Evolutionary conservation across 2,329 filamentous ascomycete genomes (phyloP).

Genomic region (Penicillium sp.): DNA sequence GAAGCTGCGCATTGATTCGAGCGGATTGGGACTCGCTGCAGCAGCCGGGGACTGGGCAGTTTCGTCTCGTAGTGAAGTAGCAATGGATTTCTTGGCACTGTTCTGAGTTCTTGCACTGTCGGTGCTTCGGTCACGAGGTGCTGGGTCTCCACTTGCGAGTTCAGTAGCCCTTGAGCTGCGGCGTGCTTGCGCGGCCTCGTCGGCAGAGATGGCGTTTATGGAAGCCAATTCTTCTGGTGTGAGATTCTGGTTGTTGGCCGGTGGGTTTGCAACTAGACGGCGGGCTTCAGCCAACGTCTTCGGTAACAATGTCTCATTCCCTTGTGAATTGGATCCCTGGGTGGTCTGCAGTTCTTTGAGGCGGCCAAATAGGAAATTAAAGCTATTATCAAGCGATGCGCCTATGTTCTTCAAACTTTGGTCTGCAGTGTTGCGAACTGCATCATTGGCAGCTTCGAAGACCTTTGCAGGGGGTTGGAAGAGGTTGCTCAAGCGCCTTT

Average conservation of each 20-base stretch:
- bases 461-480: conserved; percentile 81
- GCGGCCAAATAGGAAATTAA: conserved; percentile 88
- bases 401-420: conserved; percentile 90
- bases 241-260: conserved; percentile 50
- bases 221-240: conserved; percentile 54
- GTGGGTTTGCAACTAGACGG: conserved; percentile 69
- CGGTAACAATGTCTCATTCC: conserved; percentile 59
- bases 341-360: conserved; percentile 65
- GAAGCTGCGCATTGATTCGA: conserved; percentile 79
- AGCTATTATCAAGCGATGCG: conserved; percentile 84
- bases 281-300: conserved; percentile 91
- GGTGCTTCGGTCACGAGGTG: conserved; percentile 67
- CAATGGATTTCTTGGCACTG: conserved; percentile 43
- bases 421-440: conserved; percentile 82
- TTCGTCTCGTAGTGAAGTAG: conserved; percentile 26
- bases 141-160: conserved; percentile 66
- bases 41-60: conserved; percentile 18
- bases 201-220: conserved; percentile 39
- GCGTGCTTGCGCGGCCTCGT: conserved; percentile 34
- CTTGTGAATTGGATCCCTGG: conserved; percentile 46
- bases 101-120: conserved; percentile 58
- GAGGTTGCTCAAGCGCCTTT: conserved; percentile 77
- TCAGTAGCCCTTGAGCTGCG: conserved; percentile 52
- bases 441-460: conserved; percentile 78
- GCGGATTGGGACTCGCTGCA: conserved; percentile 52